Percentiles rank a stretch among this genome's conserved stretches.
Evolutionary conservation across 208 protist genomes (phyloP).

Genomic region (Lotmaria passim): DNA sequence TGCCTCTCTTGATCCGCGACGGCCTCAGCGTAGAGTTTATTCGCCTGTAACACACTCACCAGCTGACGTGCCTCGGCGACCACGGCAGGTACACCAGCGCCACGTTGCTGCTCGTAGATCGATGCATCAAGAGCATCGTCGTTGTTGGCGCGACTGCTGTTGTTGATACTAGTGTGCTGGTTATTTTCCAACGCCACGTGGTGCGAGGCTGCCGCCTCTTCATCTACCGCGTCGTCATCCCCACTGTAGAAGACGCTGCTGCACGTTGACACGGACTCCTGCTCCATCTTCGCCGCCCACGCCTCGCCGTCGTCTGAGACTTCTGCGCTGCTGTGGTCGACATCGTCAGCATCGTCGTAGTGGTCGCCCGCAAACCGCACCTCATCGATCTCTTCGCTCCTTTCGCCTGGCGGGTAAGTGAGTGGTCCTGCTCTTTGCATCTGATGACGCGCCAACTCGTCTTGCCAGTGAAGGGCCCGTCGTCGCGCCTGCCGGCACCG

Average conservation of each 20-base stretch:
- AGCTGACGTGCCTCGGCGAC: conserved; percentile 15
- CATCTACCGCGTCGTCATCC: conserved; percentile 16
- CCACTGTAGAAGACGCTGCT: conserved; percentile 44
- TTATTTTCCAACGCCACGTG: background rate
- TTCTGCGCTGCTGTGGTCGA: background rate
- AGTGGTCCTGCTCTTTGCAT: background rate
- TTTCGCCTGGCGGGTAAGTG: too few species aligned
- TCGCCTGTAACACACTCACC: conserved; percentile 1
- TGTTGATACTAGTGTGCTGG: conserved; percentile 3
- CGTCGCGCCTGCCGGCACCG: conserved; percentile 3
- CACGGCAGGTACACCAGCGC: background rate
- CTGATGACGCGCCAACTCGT: background rate
- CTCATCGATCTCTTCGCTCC: background rate
- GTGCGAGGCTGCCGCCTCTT: background rate
- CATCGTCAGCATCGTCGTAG: background rate
- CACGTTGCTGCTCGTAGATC: background rate
- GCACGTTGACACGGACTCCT: conserved; percentile 55
- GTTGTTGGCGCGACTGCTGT: background rate
- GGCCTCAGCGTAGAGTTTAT: conserved; percentile 23
- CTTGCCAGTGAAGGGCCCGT: conserved; percentile 3
- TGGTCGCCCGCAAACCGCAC: background rate
- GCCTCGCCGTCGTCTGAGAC: conserved; percentile 12
- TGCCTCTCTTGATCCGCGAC: conserved; percentile 18
- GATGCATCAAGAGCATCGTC: background rate
- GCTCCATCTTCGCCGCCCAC: conserved; percentile 42